phyloP scores from a whole-genome alignment of 2,329 filamentous ascomycete genomes.

The Talaromyces islandicus region DNA sequence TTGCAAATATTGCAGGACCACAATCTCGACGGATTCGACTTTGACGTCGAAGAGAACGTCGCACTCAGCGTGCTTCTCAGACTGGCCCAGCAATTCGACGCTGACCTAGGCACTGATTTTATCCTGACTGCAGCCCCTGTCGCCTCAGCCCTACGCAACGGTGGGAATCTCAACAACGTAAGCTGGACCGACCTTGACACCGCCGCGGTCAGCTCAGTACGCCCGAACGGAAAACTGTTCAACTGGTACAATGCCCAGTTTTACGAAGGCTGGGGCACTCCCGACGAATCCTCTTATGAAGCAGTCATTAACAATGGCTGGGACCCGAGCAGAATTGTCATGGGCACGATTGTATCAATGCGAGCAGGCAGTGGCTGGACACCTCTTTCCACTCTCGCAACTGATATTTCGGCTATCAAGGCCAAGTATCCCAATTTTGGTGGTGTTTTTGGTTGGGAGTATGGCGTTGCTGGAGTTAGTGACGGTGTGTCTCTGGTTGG shows the following conservation, averaged over 20 bases:
- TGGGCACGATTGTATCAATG: constrained; percentile 68
- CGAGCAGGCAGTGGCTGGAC: constrained; percentile 59
- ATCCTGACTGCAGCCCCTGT: constrained; percentile 70
- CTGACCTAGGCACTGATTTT: constrained; percentile 59
- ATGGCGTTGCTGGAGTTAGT: constrained; percentile 58
- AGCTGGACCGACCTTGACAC: constrained; percentile 64
- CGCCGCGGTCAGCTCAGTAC: constrained; percentile 30
- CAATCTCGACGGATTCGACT: constrained; percentile 38
- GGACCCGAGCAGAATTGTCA: constrained; percentile 60
- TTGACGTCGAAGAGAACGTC: constrained; percentile 43
- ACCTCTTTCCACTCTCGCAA: constrained; percentile 45
- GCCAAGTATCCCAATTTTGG: constrained; percentile 59
- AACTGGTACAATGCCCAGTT: constrained; percentile 78
- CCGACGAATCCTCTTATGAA: constrained; percentile 41
- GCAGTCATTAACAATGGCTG: constrained; percentile 52
- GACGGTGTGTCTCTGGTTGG: constrained; percentile 1
- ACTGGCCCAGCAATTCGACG: constrained; percentile 42
- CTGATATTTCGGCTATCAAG: constrained; percentile 48
- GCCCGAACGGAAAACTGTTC: constrained; percentile 47
- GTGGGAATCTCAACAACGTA: constrained; percentile 61
- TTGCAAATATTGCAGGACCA: constrained; percentile 19
- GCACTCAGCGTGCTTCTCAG: constrained; percentile 24
- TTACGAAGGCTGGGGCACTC: constrained; percentile 70
- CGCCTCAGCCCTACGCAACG: constrained; percentile 53
- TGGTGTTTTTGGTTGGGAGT: constrained; percentile 83